A percentile compares a stretch with the other conserved stretches of the same genome.
phyloP scores from a whole-genome alignment of 805 yeast genomes.

The Candida hungchunana region DNA sequence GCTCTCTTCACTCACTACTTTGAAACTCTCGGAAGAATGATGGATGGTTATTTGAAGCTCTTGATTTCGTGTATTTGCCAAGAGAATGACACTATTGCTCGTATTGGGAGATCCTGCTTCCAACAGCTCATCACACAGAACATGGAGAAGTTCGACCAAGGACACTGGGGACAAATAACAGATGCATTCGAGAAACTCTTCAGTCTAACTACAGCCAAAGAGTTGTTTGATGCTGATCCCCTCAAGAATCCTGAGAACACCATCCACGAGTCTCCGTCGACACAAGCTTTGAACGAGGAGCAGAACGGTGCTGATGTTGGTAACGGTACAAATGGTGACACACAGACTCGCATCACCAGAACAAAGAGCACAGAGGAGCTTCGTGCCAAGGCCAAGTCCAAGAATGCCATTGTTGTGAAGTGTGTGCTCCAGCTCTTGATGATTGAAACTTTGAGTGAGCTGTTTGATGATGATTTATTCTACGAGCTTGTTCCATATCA shows the following conservation, averaged over 20 bases:
- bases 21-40: constrained; percentile 64
- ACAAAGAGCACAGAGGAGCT: constrained; percentile 33
- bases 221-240: constrained; percentile 59
- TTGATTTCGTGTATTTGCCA: constrained; percentile 89
- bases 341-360: constrained; percentile 5
- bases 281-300: constrained; percentile 3
- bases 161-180: constrained; percentile 74
- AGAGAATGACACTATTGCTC: constrained; percentile 93
- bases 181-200: constrained; percentile 66
- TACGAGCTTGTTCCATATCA: constrained; percentile 65
- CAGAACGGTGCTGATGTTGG: constrained; percentile 19
- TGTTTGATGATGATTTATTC: constrained; percentile 67
- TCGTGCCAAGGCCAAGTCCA: constrained; percentile 46
- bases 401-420: constrained; percentile 80
- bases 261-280: background rate
- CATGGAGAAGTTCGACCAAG: constrained; percentile 51
- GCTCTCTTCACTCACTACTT: constrained; percentile 80
- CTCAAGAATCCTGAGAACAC: constrained; percentile 29
- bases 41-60: constrained; percentile 74
- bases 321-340: constrained; percentile 25
- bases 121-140: constrained; percentile 78
- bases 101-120: constrained; percentile 89
- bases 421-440: constrained; percentile 86
- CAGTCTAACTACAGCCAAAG: constrained; percentile 79
- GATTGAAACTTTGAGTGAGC: constrained; percentile 81